A percentile compares a stretch with the other conserved stretches of the same genome.
These are phyloP conservation scores for Aureobasidium uvarum DNA, from an alignment of 2,329 filamentous ascomycete species.

Conservation along the genomic window DNA sequence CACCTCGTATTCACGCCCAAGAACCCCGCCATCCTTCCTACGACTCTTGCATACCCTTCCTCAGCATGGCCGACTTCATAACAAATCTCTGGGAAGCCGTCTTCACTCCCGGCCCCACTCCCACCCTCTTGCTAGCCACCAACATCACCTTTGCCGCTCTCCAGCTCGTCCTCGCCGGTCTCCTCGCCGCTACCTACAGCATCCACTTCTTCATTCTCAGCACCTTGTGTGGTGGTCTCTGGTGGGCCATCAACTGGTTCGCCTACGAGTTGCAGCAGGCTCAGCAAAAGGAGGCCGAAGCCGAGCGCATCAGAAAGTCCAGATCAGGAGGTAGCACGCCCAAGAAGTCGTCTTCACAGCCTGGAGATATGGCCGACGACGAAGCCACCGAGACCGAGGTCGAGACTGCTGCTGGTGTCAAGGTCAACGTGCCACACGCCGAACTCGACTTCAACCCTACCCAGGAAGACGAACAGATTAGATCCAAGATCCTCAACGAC, in stretches of 20 bases:
- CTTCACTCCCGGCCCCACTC: constrained; percentile 89
- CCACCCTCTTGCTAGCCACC: constrained; percentile 81
- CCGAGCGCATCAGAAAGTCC: constrained; percentile 46
- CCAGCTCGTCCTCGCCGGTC: constrained; percentile 70
- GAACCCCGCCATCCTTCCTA: constrained; percentile 20
- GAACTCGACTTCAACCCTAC: constrained; percentile 10
- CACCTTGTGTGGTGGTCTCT: constrained; percentile 73
- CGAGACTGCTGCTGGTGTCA: constrained; percentile 32
- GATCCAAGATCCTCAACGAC: constrained; percentile 28
- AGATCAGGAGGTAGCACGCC: constrained; percentile 32
- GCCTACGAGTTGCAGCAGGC: constrained; percentile 61
- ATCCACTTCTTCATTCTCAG: constrained; percentile 87
- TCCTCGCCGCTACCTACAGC: constrained; percentile 79
- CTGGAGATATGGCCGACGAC: constrained; percentile 39
- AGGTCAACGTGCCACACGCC: background rate
- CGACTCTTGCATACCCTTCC: background rate
- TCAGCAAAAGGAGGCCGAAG: constrained; percentile 51
- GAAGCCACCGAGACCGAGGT: constrained; percentile 52
- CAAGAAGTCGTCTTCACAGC: constrained; percentile 53
- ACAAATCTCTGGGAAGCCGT: constrained; percentile 84
- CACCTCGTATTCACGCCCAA: background rate
- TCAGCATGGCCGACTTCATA: constrained; percentile 54
- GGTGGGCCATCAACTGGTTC: constrained; percentile 98
- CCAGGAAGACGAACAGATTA: constrained; percentile 27
- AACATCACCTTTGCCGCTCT: constrained; percentile 86